Base-by-base conservation (phyloP, 2,329 filamentous ascomycete genomes). In the Botrytis deweyae region DNA sequence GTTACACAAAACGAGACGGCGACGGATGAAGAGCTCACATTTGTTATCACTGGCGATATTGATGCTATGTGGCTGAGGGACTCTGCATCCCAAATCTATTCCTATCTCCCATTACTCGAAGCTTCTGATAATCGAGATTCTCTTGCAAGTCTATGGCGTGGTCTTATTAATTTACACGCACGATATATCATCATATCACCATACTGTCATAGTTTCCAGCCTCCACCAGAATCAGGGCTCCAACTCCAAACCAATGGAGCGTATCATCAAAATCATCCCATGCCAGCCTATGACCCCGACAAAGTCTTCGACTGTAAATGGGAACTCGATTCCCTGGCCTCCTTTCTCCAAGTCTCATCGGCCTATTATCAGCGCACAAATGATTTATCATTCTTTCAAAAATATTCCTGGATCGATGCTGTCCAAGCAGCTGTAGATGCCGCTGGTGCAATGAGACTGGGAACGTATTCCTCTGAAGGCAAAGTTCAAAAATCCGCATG, bases 241-340 rank as follows among this genome's bases (percentile, higher is more conserved):
- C 78, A 82, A 1, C 87, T 90, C 2, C 85, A 86, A 0, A 79
- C 82, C 8, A 92, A 92, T 78, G 84, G 86, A 0, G 89, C 89
- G 94, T 81, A 79, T 84, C 76, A 81, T 86, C 82, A 88, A 73
- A 86, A 93, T 76, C 83, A 81, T 18, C 91, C 93, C 1, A 88
- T 91, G 75, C 95, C 95, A 0, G 83, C 86, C 0, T 95, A 94
- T 79, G 89, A 95, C 62, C 79, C 79, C 78, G 86, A 87, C 1
- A 85, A 91, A 65, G 94, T 97, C 0, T 98, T 96, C 80, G 95
- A 97, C 82, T 98, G 95, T 88, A 98, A 98, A 83, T 98, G 96
- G 83, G 95, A 98, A 83, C 89, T 98, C 63, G 95, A 98, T 84
- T 95, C 93, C 20, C 87, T 98, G 4, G 93, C 95, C 1, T 91